A percentile compares a stretch with the other conserved stretches of the same genome.
Evolutionary conservation across 148 eudicot species (phyloP).

Genomic region (Rhododendron ovatum): DNA sequence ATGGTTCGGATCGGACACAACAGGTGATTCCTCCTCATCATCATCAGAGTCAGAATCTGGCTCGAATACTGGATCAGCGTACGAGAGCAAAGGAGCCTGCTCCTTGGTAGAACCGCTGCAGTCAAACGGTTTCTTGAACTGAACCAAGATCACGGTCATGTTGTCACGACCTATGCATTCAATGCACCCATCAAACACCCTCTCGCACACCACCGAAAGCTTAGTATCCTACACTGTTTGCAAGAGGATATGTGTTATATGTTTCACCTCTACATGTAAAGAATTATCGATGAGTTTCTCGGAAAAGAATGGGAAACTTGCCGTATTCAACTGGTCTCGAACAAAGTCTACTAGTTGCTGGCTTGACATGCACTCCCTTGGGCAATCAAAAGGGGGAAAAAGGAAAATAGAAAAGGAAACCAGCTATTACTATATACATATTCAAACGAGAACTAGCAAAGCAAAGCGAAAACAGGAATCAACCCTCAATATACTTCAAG

Average conservation of each 20-base stretch:
- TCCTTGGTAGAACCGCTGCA: no score
- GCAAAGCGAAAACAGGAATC: no score
- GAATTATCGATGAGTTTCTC: background rate
- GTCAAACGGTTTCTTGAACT: no score
- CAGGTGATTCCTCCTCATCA: no score
- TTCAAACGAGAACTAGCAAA: background rate
- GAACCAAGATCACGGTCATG: no score
- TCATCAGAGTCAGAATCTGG: no score
- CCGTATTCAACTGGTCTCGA: conserved; percentile 40
- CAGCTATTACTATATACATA: background rate
- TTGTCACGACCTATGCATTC: conserved; percentile 8
- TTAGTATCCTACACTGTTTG: conserved; percentile 44
- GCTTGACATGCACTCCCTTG: conserved; percentile 88
- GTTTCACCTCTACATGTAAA: background rate
- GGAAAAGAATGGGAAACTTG: conserved; percentile 20
- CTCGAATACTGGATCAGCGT: no score
- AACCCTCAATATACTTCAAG: no score
- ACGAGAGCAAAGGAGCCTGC: no score
- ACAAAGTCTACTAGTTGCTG: conserved; percentile 55
- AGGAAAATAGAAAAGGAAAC: background rate
- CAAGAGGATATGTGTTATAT: background rate
- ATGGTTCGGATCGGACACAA: no score
- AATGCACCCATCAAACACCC: conserved; percentile 51
- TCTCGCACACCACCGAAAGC: conserved; percentile 50
- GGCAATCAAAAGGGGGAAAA: background rate